Percentiles rank a stretch among this genome's conserved stretches.
Evolutionary conservation across 768 basidiomycete species (phyloP).

Genomic region (Pulveroboletus sp.): DNA sequence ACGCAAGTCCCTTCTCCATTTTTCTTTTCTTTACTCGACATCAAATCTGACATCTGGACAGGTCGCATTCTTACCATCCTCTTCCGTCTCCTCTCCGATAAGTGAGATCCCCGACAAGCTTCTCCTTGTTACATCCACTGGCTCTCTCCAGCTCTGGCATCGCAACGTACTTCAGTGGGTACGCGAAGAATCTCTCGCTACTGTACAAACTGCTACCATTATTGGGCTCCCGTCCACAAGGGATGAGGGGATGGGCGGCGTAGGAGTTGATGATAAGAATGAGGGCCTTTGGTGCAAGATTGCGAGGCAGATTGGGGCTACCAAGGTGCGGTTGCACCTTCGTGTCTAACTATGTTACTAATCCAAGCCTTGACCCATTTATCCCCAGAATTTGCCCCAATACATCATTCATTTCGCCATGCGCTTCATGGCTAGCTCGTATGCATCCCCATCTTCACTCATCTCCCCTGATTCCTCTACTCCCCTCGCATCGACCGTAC

Average conservation of each 20-base stretch:
- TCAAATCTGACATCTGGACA: slow-evolving; percentile 18
- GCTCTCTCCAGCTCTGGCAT: slow-evolving; percentile 72
- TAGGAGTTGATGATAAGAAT: not conserved
- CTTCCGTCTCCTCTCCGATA: slow-evolving; percentile 32
- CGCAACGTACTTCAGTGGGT: slow-evolving; percentile 61
- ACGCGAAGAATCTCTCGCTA: slow-evolving; percentile 74
- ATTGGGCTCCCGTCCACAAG: slow-evolving; percentile 68
- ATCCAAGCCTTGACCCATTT: not conserved
- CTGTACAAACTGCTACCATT: slow-evolving; percentile 59
- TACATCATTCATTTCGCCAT: slow-evolving; percentile 62
- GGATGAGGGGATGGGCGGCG: slow-evolving; percentile 20
- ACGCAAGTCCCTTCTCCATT: slow-evolving; percentile 41
- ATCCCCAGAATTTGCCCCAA: slow-evolving; percentile 58
- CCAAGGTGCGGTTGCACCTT: slow-evolving; percentile 39
- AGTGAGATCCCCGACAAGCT: slow-evolving; percentile 37
- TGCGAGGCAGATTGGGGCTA: slow-evolving; percentile 52
- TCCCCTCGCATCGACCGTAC: slow-evolving; percentile 11
- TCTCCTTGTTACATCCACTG: slow-evolving; percentile 66
- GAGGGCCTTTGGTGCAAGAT: slow-evolving; percentile 52
- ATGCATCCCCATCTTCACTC: slow-evolving; percentile 43
- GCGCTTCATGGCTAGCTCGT: slow-evolving; percentile 69
- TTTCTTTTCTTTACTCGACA: not conserved
- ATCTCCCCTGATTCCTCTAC: slow-evolving; percentile 18
- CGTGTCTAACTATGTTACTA: not conserved
- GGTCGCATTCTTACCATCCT: slow-evolving; percentile 48